These are phyloP conservation scores for Suillus spraguei DNA, from an alignment of 768 basidiomycete genomes.

Conservation along the genomic window DNA sequence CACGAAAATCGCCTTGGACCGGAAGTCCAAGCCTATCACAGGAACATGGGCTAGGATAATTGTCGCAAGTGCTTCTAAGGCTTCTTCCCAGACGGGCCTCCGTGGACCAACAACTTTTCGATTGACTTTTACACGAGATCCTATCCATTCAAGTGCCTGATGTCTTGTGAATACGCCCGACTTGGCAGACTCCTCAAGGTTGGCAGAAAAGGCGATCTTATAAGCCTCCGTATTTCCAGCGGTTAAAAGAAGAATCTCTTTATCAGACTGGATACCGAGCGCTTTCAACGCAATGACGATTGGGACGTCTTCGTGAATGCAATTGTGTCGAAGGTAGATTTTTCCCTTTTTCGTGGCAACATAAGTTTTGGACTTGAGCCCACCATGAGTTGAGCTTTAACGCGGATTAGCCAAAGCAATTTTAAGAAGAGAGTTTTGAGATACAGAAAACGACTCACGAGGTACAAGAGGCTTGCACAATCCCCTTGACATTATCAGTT, in stretches of 20 bases:
- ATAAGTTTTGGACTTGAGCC: slow-evolving; percentile 96
- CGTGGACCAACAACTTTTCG: slow-evolving; percentile 78
- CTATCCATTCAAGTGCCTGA: slow-evolving; percentile 95
- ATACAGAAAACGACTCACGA: slow-evolving; percentile 59
- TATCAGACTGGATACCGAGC: slow-evolving; percentile 94
- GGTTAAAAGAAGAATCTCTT: slow-evolving; percentile 93
- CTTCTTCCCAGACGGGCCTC: slow-evolving; percentile 91
- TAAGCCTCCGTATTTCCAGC: slow-evolving; percentile 91
- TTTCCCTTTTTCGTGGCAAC: slow-evolving; percentile 93
- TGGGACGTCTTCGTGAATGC: slow-evolving; percentile 95
- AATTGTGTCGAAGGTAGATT: slow-evolving; percentile 97
- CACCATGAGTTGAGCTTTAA: slow-evolving; percentile 74
- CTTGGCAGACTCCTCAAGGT: slow-evolving; percentile 92
- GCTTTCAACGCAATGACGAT: slow-evolving; percentile 97
- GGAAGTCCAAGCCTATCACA: slow-evolving; percentile 85
- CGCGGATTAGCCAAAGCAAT: slow-evolving; percentile 15
- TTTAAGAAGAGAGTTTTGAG: not conserved
- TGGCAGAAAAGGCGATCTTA: slow-evolving; percentile 84
- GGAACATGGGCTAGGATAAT: slow-evolving; percentile 97
- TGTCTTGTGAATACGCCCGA: slow-evolving; percentile 89
- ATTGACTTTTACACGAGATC: slow-evolving; percentile 88
- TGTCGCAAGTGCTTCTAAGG: slow-evolving; percentile 93
- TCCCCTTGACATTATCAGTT: slow-evolving; percentile 84
- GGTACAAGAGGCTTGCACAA: slow-evolving; percentile 94
- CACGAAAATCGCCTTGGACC: slow-evolving; percentile 94